Evolutionary conservation across 495 filamentous ascomycete genomes (phyloP), one percentile per base, ranked within the genome.

Genomic region (Penicillium mononematosum): DNA sequence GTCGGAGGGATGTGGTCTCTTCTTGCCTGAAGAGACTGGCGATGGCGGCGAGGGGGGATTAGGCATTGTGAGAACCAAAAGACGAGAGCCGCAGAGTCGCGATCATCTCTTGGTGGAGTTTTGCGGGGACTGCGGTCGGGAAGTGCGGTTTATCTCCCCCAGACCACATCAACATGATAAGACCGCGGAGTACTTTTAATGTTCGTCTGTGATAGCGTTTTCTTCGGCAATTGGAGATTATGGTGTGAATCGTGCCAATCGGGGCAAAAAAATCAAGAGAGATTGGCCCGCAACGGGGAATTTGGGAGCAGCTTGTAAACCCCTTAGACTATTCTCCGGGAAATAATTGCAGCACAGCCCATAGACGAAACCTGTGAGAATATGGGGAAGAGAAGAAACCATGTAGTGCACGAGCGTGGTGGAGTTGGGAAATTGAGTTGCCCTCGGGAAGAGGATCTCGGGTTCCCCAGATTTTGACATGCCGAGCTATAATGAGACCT

Each of bases 91-190:
- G 60, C 69, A 64, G 55, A 57, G 44, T 58, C 65, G 65, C 67
- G 68, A 72, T 66, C 72, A 77, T 74, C 60, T 73, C 74, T 74
- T 64, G 63, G 58, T 53, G 60, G 60, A 51, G 53, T 60, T 62
- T 54, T 61, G 64, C 64, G 56, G 62, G 65, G 66, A 69, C 27
- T 36, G 59, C 55, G 61, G 59, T 69, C 64, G 64, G 64, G 49
- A 60, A 69, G 45, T 60, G 66, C 59, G 55, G 42, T 55, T 49
- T 47, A 27, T 58, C 47, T 62, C 47, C 60, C 31, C 50, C 59
- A 56, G 50, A 50, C 45, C 66, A 59, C 50, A 65, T 66, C 67
- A 74, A 61, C 67, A 74, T 74, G 64, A 61, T 73, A 70, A 38
- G 53, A 62, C 58, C 64, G 61, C 46, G 19, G 36, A 31, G 55